phyloP scores from a whole-genome alignment of 78 protist species.

The Capsaspora owczarzaki region DNA sequence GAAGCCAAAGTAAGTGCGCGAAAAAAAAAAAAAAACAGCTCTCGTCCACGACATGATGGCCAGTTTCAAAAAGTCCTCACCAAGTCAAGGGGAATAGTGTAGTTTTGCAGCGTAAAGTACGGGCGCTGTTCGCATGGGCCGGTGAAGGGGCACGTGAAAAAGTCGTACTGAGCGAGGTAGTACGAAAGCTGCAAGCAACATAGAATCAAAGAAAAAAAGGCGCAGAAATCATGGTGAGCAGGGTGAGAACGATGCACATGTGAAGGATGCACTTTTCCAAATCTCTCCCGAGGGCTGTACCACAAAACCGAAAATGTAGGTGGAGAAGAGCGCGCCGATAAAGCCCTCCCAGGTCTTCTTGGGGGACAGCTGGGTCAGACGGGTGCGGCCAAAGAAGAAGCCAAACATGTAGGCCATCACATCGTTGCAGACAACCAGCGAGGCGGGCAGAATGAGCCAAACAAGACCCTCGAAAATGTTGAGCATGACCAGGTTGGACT shows the following conservation, averaged over 20 bases:
- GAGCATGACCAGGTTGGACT: constrained; percentile 29
- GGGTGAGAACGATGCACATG: neutral
- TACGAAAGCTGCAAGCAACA: neutral
- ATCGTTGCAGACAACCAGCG: constrained; percentile 80
- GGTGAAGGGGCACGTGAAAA: constrained; percentile 8
- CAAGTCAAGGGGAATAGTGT: no score
- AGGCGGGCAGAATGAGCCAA: constrained; percentile 79
- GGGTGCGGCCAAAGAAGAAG: constrained; percentile 69
- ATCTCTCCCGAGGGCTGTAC: constrained; percentile 14
- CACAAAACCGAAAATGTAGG: constrained; percentile 61
- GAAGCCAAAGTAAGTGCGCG: neutral
- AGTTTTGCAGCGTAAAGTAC: no score
- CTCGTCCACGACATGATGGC: no score
- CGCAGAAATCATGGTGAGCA: neutral
- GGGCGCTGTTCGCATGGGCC: no score
- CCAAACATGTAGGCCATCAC: constrained; percentile 82
- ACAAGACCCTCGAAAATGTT: constrained; percentile 64
- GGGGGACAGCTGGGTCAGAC: constrained; percentile 81
- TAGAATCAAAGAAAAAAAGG: neutral
- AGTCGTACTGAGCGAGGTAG: neutral
- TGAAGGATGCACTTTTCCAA: neutral
- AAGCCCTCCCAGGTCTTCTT: constrained; percentile 96
- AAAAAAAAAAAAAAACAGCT: neutral
- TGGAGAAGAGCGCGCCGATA: constrained; percentile 78
- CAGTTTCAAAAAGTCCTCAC: no score